These are phyloP conservation scores for Irpex rosettiformis DNA, from an alignment of 1,284 basidiomycete genomes.

Conservation along the genomic window DNA sequence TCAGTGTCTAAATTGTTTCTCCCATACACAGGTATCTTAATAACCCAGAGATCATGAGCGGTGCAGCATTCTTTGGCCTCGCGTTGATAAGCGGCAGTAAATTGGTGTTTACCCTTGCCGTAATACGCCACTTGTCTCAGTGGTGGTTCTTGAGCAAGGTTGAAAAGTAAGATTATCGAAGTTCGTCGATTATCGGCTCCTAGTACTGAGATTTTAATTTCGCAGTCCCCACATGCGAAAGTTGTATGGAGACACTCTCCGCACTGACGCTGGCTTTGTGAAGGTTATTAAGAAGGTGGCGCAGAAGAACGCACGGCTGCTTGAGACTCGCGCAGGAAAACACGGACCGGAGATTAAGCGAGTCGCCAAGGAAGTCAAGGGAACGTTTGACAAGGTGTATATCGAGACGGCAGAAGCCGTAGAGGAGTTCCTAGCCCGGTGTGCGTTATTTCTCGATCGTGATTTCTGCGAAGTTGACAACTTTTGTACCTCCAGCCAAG, in stretches of 20 bases:
- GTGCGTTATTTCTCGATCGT: slow-evolving; percentile 42
- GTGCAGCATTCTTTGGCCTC: slow-evolving; percentile 92
- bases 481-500: slow-evolving; percentile 36
- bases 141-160: slow-evolving; percentile 91
- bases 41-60: slow-evolving; percentile 95
- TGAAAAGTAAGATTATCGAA: slow-evolving; percentile 64
- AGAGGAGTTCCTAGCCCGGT: slow-evolving; percentile 89
- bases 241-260: slow-evolving; percentile 88
- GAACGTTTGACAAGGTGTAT: slow-evolving; percentile 92
- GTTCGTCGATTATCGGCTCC: slow-evolving; percentile 11
- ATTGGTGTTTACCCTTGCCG: slow-evolving; percentile 81
- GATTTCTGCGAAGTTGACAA: background rate
- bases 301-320: slow-evolving; percentile 69
- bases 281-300: slow-evolving; percentile 95
- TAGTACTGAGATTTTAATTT: slow-evolving; percentile 2
- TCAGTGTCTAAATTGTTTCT: background rate
- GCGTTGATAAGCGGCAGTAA: slow-evolving; percentile 89
- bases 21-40: slow-evolving; percentile 68
- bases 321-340: slow-evolving; percentile 64
- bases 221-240: slow-evolving; percentile 95
- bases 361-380: slow-evolving; percentile 87
- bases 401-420: slow-evolving; percentile 88
- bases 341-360: slow-evolving; percentile 76
- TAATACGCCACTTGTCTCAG: slow-evolving; percentile 80
- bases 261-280: slow-evolving; percentile 94